These are phyloP conservation scores for Stentor coeruleus DNA, from an alignment of 73 alveolate species.

Conservation along the genomic window DNA sequence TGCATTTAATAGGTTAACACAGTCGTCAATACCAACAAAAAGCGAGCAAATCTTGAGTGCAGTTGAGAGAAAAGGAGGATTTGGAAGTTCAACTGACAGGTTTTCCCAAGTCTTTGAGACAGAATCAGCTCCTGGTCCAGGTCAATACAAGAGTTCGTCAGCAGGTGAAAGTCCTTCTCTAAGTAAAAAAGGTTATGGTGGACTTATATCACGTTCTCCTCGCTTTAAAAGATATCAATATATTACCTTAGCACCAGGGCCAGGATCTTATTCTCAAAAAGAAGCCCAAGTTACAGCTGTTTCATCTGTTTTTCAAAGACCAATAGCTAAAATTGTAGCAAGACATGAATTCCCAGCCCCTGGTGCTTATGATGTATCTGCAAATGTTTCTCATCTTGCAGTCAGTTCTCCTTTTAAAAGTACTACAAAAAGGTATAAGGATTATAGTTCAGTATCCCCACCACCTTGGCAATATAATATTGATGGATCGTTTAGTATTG, in stretches of 20 bases:
- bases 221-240: conserved; percentile 9
- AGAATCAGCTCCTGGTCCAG: neutral
- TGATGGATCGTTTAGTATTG: neutral
- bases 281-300: neutral
- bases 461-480: conserved; percentile 25
- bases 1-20: neutral
- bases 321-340: neutral
- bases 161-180: neutral
- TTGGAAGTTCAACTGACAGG: conserved; percentile 7
- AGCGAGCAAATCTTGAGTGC: neutral
- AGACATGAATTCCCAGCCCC: conserved; percentile 14
- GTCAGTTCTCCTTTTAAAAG: neutral
- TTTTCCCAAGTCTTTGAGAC: too few species aligned
- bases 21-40: neutral
- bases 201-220: neutral
- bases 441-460: neutral
- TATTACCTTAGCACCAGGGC: conserved; percentile 23
- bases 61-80: conserved; percentile 4
- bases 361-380: neutral
- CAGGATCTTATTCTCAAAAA: conserved; percentile 5
- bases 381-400: neutral
- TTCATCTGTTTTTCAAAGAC: neutral
- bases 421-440: neutral
- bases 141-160: neutral
- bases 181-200: conserved; percentile 27